These are phyloP conservation scores for Suhomyces taliae DNA, from an alignment of 1,139 yeast species.

Conservation along the genomic window DNA sequence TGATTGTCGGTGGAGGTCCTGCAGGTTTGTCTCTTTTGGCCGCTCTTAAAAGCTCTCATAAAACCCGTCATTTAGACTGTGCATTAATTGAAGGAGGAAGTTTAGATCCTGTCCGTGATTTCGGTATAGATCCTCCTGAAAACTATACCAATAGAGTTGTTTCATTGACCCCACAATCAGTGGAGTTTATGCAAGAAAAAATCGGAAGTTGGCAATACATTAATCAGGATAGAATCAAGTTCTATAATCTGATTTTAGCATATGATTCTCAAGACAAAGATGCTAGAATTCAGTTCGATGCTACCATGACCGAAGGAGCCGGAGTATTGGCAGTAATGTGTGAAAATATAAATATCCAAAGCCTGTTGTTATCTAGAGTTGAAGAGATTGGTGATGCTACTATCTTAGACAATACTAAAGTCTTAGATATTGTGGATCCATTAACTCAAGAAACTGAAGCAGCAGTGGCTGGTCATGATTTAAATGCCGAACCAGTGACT, in stretches of 20 bases:
- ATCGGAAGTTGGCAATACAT: conserved; percentile 80
- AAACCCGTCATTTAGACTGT: conserved; percentile 59
- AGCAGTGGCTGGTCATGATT: conserved; percentile 1
- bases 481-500: conserved; percentile 14
- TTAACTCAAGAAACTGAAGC: background rate
- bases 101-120: conserved; percentile 53
- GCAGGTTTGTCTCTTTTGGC: conserved; percentile 90
- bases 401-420: conserved; percentile 66
- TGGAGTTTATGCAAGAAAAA: conserved; percentile 56
- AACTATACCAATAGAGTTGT: conserved; percentile 77
- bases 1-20: conserved; percentile 96
- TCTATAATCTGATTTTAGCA: conserved; percentile 79
- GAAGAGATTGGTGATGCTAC: conserved; percentile 51
- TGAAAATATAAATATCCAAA: conserved; percentile 83
- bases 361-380: conserved; percentile 60
- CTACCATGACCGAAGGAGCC: conserved; percentile 17
- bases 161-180: conserved; percentile 80
- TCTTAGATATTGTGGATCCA: conserved; percentile 46
- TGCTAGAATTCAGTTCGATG: conserved; percentile 71
- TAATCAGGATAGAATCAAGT: conserved; percentile 66
- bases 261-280: conserved; percentile 76
- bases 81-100: conserved; percentile 74
- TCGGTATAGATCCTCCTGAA: conserved; percentile 54
- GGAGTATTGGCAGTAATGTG: conserved; percentile 73
- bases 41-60: conserved; percentile 67